A percentile compares a stretch with the other conserved stretches of the same genome.
phyloP scores from a whole-genome alignment of 148 eudicot genomes.

The Rhododendron ovatum region DNA sequence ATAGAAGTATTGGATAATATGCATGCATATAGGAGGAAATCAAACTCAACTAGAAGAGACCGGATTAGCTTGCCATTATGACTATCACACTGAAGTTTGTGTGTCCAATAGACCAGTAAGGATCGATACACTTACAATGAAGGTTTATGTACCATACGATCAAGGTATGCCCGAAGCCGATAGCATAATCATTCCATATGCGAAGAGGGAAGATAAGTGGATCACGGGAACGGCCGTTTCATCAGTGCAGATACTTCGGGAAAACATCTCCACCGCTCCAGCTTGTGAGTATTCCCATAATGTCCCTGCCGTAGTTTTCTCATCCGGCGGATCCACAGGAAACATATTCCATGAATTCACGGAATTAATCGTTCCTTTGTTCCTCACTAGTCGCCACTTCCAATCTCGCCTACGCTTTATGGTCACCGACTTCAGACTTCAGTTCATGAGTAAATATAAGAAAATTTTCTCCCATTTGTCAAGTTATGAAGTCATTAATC shows the following conservation, averaged over 20 bases:
- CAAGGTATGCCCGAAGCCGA: neutral
- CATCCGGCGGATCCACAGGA: neutral
- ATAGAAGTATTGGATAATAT: neutral
- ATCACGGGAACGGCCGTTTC: neutral
- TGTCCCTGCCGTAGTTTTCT: neutral
- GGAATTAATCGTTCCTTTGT: neutral
- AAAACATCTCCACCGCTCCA: conserved; percentile 20
- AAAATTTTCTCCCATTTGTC: neutral
- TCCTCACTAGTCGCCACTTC: neutral
- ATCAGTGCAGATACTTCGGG: conserved; percentile 42
- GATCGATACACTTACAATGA: conserved; percentile 18
- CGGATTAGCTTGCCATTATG: conserved; percentile 17
- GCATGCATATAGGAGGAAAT: neutral
- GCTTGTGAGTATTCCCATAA: conserved; percentile 18
- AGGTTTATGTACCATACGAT: conserved; percentile 21
- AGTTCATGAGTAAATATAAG: neutral
- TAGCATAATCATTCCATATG: conserved; percentile 32
- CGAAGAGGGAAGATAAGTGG: conserved; percentile 40
- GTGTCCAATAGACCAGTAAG: conserved; percentile 25
- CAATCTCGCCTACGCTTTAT: neutral
- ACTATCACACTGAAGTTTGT: conserved; percentile 24
- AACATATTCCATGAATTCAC: neutral
- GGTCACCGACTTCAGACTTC: neutral
- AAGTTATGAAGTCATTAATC: neutral
- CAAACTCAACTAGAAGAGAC: neutral